Evolutionary conservation across 2,329 filamentous ascomycete genomes (phyloP).

Genomic region (Diatrype stigma): DNA sequence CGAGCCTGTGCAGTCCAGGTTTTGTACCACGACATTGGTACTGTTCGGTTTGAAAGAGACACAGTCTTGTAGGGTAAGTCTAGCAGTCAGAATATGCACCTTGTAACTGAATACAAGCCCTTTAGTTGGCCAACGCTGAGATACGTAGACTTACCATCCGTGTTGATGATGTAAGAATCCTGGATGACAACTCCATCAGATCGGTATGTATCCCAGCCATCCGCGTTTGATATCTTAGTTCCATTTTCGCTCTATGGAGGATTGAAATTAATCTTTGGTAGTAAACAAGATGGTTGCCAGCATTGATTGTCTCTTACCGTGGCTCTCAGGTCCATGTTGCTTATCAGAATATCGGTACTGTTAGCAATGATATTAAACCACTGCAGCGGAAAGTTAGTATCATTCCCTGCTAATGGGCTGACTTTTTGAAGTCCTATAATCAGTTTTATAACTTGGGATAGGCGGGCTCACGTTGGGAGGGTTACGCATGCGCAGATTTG

Average conservation of each 20-base stretch:
- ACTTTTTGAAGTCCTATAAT: neutral
- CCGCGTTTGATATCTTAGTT: constrained; percentile 57
- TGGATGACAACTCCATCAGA: constrained; percentile 61
- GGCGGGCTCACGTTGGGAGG: constrained; percentile 33
- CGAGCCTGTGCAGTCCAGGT: constrained; percentile 63
- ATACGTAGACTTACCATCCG: constrained; percentile 40
- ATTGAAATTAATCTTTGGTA: no score
- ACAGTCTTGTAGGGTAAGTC: constrained; percentile 47
- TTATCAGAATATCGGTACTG: constrained; percentile 59
- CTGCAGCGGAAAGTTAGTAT: constrained; percentile 32
- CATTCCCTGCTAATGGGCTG: neutral
- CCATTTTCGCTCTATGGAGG: constrained; percentile 26
- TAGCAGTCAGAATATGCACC: constrained; percentile 3
- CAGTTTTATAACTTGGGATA: no score
- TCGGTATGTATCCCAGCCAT: constrained; percentile 62
- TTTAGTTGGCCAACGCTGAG: neutral
- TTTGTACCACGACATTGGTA: constrained; percentile 64
- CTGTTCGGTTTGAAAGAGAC: constrained; percentile 73
- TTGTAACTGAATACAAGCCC: neutral
- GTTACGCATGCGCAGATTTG: constrained; percentile 57
- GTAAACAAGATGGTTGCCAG: no score
- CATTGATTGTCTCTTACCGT: constrained; percentile 15
- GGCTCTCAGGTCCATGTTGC: constrained; percentile 57
- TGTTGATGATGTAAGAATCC: constrained; percentile 60
- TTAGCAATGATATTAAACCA: constrained; percentile 66